phyloP scores from a whole-genome alignment of 2,329 filamentous ascomycete genomes.

The Pezicula rhizophila region DNA sequence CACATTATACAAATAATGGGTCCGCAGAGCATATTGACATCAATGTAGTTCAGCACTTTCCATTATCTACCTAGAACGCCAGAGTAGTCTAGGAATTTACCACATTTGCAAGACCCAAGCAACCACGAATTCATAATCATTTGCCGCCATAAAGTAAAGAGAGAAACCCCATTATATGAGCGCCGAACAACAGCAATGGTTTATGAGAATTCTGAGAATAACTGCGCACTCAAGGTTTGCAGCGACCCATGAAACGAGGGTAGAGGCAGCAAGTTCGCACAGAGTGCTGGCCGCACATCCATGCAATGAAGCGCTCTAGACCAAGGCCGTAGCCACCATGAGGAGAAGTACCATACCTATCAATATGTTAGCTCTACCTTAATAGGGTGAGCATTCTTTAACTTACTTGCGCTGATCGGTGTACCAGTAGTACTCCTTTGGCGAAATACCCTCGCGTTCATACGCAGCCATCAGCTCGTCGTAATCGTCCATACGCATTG shows the following conservation, averaged over 20 bases:
- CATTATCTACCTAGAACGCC: too few species aligned
- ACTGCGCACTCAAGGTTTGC: slow-evolving; percentile 55
- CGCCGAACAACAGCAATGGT: not conserved
- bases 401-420: slow-evolving; percentile 85
- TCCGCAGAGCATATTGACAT: too few species aligned
- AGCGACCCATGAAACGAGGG: slow-evolving; percentile 74
- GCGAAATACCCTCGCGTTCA: slow-evolving; percentile 77
- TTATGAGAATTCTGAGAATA: not conserved
- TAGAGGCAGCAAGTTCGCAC: slow-evolving; percentile 67
- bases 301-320: slow-evolving; percentile 69
- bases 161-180: too few species aligned
- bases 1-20: too few species aligned
- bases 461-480: slow-evolving; percentile 87
- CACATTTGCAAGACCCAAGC: too few species aligned
- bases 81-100: too few species aligned
- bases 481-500: slow-evolving; percentile 91
- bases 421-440: slow-evolving; percentile 94
- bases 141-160: too few species aligned
- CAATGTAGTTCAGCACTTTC: too few species aligned
- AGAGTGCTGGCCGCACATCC: slow-evolving; percentile 58
- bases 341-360: slow-evolving; percentile 80
- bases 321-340: slow-evolving; percentile 82
- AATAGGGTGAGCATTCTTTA: slow-evolving; percentile 4
- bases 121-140: too few species aligned
- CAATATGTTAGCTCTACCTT: slow-evolving; percentile 2